Base-by-base conservation (phyloP, 2,329 filamentous ascomycete species). In the Hypocrella siamensis region DNA sequence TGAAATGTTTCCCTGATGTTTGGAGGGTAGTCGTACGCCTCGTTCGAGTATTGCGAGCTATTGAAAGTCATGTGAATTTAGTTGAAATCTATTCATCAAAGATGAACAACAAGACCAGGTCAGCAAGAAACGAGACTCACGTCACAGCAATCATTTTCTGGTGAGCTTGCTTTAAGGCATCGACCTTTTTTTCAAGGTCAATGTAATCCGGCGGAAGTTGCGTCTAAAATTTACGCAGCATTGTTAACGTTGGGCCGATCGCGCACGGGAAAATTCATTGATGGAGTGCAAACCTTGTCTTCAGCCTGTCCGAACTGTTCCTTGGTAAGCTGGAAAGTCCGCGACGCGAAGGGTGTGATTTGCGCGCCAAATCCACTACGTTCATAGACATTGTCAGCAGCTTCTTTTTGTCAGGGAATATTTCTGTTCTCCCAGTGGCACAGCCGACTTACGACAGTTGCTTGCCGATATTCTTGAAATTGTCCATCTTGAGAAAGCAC, bases 1-100 rank as follows among this genome's bases (percentile, higher is more conserved):
- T 82, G 81, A 65, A 98, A 93, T 40, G 85, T 93, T 66, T 98
- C 90, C 59, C 86, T 86, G 59, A 96, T 82, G 62, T 98, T 96
- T 49, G 86, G 82, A 31, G 88, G 90, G 61, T 98, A 98, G 61
- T 98, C 90, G 56, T 79, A 79, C 42, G 74, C 62, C 60, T 79
- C 90, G 61, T 90, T 84, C 31, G 81, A 75, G 64, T 93, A 98
- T 67, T 94, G 85, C 42, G 83, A 86, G 46, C 84, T 92, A 52
- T 38, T 16, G 12, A 18, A 17, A 22, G 12, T 7, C 7, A 22
- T 7, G 21, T 8, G 27, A n/a, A 28, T 6, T 28, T 28, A 22
- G 21, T 12, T 22, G 7, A 12, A 22, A 7, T 7, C 21, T 22
- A 12, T 22, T 22, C 12, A 7, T n/a, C n/a, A 16, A n/a, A n/a